phyloP scores from a whole-genome alignment of 176 grass and related monocot species.

The Elaeis guineensis region DNA sequence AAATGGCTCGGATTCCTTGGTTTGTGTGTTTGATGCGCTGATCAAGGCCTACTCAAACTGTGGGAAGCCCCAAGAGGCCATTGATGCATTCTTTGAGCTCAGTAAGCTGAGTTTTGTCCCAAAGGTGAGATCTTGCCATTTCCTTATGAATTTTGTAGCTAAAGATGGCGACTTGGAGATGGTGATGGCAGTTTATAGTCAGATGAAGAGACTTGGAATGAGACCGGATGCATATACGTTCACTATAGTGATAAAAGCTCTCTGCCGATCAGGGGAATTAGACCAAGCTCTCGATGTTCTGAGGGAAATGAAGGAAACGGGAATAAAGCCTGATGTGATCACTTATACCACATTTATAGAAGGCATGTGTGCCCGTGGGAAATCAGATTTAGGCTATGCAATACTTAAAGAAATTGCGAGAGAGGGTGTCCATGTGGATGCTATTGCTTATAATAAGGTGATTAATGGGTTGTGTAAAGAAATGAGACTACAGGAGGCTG shows the following conservation, averaged over 20 bases:
- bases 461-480: conserved; percentile 68
- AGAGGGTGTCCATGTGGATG: conserved; percentile 26
- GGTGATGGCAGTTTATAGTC: conserved; percentile 33
- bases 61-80: conserved; percentile 20
- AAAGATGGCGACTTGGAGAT: conserved; percentile 19
- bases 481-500: conserved; percentile 48
- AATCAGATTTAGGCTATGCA: conserved; percentile 32
- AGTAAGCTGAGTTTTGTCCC: conserved; percentile 35
- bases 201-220: conserved; percentile 32
- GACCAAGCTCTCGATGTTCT: conserved; percentile 36
- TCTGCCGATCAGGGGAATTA: conserved; percentile 35
- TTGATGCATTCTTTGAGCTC: conserved; percentile 30
- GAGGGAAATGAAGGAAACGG: conserved; percentile 34
- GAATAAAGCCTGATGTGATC: conserved; percentile 35
- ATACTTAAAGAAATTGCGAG: conserved; percentile 33
- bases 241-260: conserved; percentile 41
- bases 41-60: conserved; percentile 37
- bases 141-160: conserved; percentile 40
- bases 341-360: conserved; percentile 48
- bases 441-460: conserved; percentile 58
- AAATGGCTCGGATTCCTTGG: conserved; percentile 10
- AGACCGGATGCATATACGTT: conserved; percentile 30
- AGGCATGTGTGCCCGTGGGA: conserved; percentile 37
- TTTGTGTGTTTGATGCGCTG: conserved; percentile 37
- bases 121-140: conserved; percentile 35